A percentile compares a stretch with the other conserved stretches of the same genome.
Evolutionary conservation across 306 rosid genomes (phyloP).

Genomic region (Dryas octopetala): DNA sequence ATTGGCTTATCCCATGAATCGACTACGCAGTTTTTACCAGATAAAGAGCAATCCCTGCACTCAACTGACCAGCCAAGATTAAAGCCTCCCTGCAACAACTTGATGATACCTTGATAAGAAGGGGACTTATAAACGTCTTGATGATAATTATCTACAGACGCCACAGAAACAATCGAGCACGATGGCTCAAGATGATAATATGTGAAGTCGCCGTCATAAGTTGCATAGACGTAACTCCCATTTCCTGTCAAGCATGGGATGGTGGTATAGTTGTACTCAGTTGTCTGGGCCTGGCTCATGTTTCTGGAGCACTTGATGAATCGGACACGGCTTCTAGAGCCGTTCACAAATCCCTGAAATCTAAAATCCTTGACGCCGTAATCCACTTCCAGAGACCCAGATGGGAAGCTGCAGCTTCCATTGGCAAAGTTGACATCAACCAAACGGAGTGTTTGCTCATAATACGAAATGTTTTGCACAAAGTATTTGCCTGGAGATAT

Average conservation of each 20-base stretch:
- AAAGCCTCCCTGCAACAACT: constrained; percentile 10
- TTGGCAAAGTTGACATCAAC: constrained; percentile 28
- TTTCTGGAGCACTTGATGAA: constrained; percentile 27
- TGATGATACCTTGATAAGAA: constrained; percentile 10
- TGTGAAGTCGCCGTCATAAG: neutral
- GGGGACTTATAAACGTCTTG: neutral
- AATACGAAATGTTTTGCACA: constrained; percentile 12
- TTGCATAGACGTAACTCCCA: neutral
- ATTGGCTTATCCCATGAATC: neutral
- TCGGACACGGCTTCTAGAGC: neutral
- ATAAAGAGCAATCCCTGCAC: constrained; percentile 22
- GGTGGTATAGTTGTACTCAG: neutral
- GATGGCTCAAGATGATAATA: neutral
- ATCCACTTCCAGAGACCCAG: neutral
- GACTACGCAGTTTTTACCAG: constrained; percentile 6
- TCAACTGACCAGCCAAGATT: constrained; percentile 17
- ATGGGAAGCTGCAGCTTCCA: constrained; percentile 20
- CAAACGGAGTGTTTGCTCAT: neutral
- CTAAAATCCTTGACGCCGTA: neutral
- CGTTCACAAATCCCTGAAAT: neutral
- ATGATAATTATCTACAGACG: neutral
- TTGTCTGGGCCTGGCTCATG: neutral
- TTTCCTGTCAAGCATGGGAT: constrained; percentile 12
- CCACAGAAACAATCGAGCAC: constrained; percentile 10
- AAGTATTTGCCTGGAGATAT: constrained; percentile 11